Evolutionary conservation across 305 asterid genomes (phyloP), one percentile per base, ranked within the genome.

Genomic region (Petunia hybrid): DNA sequence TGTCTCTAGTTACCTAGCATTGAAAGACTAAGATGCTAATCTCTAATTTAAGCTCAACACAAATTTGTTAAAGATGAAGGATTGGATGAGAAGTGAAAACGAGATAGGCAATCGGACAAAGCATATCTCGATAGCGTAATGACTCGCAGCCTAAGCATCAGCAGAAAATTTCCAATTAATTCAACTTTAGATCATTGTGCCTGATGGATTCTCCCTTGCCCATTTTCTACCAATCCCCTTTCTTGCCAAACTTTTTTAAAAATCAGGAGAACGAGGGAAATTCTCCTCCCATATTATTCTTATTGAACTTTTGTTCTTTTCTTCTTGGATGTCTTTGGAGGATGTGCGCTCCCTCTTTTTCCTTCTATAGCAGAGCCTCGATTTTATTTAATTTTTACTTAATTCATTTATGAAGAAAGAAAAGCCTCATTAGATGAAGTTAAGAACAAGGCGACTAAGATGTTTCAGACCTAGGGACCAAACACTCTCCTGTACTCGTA

Each of bases 331-430:
- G 56, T 12, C 56, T 51, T 48, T 71, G 43, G 42, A 48, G 13
- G 39, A 13, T 12, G 4, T 6, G 10, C 12, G 0, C 56, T 70
- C 42, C 77, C 60, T 36, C 16, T 70, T 43, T 68, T 22, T 70
- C 63, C 10, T 48, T 35, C 78, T 73, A 51, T 5, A 48, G 35
- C 42, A 73, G 78, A 73, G 78, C 45, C 45, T 73, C 16, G 42
- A 43, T 45, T 68, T 43, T 0, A 68, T 68, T 22, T 22, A 22
- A 22, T 22, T 22, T 35, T n/a, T 3, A 1, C 42, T 48, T 38
- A 35, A 36, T 71, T 35, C 48, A 22, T 63, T 6, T 51, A 73
- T 13, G 77, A 35, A 35, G 61, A 0, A 10, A 71, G 62, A 0
- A 73, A 9, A 68, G 45, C 78, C 60, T 73, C 6, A 59, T 51